phyloP scores from a whole-genome alignment of 1,284 basidiomycete species.

The Trichosporon asahii region DNA sequence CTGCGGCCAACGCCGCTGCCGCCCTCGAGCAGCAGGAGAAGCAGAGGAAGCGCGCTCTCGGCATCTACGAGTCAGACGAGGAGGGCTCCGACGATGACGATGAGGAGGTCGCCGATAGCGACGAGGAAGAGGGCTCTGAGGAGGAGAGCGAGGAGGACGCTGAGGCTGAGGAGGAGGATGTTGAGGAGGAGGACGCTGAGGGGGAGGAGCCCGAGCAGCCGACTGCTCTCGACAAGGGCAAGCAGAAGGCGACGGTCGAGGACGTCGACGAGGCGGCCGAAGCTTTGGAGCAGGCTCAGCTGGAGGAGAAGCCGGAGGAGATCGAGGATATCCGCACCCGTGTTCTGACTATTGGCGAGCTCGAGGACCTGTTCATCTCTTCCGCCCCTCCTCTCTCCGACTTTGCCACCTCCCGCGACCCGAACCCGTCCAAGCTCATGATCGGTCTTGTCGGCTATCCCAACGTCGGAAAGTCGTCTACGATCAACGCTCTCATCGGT shows the following conservation, averaged over 20 bases:
- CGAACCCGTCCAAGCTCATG: constrained; percentile 66
- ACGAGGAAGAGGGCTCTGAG: constrained; percentile 25
- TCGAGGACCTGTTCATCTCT: constrained; percentile 79
- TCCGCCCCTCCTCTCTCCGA: constrained; percentile 74
- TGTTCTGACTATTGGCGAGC: constrained; percentile 80
- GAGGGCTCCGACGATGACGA: constrained; percentile 33
- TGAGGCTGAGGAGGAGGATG: constrained; percentile 38
- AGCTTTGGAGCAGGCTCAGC: constrained; percentile 28
- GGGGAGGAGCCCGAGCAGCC: constrained; percentile 19
- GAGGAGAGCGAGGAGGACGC: constrained; percentile 29
- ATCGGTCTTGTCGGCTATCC: constrained; percentile 63
- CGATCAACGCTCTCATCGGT: constrained; percentile 60
- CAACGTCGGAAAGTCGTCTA: constrained; percentile 61
- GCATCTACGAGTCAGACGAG: constrained; percentile 35
- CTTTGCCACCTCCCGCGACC: constrained; percentile 62
- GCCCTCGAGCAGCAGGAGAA: constrained; percentile 67
- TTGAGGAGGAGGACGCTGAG: constrained; percentile 20
- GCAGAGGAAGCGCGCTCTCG: constrained; percentile 43
- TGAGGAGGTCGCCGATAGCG: constrained; percentile 29
- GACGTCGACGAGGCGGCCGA: constrained; percentile 37
- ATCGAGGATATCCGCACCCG: constrained; percentile 65
- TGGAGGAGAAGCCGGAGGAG: constrained; percentile 18
- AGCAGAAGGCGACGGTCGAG: constrained; percentile 44
- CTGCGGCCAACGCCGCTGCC: constrained; percentile 83
- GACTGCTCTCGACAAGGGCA: constrained; percentile 30